Evolutionary conservation across 2,329 filamentous ascomycete species (phyloP), one percentile per base, ranked within the genome.

Genomic region (Claviceps sp.): DNA sequence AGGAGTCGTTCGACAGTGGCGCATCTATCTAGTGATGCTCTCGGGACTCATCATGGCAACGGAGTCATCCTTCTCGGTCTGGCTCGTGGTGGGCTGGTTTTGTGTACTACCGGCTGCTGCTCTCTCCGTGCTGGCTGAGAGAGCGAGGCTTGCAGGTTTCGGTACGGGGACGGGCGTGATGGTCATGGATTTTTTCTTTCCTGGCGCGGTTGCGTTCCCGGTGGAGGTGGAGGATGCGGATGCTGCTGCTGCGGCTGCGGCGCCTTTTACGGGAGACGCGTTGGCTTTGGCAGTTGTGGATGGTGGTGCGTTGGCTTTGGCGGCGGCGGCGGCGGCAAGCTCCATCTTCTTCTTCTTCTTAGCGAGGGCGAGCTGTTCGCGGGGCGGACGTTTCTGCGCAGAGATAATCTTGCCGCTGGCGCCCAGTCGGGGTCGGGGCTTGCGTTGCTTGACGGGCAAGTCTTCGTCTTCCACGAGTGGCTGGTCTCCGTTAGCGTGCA

Each of bases 401-500:
- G 83, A 86, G 11, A 85, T 85, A 58, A 95, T 95, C 74, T 94
- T 95, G 62, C 88, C 88, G 19, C 84, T 90, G 19, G 81, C 78
- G 38, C 78, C 77, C 24, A 81, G 75, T 37, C 78, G 73, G n/a
- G 81, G 78, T n/a, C 78, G 74, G 24, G 71, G 88, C 70, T 72
- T 85, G 72, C 89, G 78, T 70, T 98, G 93, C 70, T 98, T 98
- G 52, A 84, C 80, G 16, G 94, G 93, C 24, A 98, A 73, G 59
- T 98, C 91, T 63, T 97, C 88, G 69, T 98, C 93, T 71, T 98
- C 93, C 50, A 95, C 74, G 58, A 98, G 76, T 44, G 89, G 82
- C 65, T 89, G 80, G 61, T 91, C 68, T 64, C 80, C 80, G 65
- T 90, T 93, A 52, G 87, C 85, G 61, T 89, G 87, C 53, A 98